Percentiles rank a stretch among this genome's conserved stretches.
These are phyloP conservation scores for Ogataea ganodermae DNA, from an alignment of 805 yeast genomes.

Conservation along the genomic window DNA sequence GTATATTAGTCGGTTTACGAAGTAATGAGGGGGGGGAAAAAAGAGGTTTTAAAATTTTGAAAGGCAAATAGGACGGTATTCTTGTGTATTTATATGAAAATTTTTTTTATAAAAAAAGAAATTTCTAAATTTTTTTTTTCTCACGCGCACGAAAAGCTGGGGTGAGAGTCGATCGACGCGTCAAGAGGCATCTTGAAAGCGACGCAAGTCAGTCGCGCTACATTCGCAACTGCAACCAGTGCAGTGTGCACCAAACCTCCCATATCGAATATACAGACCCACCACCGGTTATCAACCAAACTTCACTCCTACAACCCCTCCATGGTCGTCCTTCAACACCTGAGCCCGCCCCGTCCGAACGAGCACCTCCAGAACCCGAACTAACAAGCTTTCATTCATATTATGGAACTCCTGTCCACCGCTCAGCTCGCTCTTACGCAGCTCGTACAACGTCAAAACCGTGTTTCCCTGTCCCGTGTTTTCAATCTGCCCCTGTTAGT, in stretches of 20 bases:
- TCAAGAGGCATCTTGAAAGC: neutral
- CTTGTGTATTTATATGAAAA: neutral
- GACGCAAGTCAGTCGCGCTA: neutral
- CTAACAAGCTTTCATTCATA: conserved; percentile 58
- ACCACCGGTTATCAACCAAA: no score
- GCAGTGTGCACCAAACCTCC: no score
- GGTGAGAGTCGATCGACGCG: neutral
- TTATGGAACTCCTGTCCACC: conserved; percentile 59
- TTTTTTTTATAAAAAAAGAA: neutral
- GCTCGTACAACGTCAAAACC: conserved; percentile 80
- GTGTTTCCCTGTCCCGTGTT: conserved; percentile 75
- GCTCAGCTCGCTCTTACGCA: conserved; percentile 64
- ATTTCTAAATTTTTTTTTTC: neutral
- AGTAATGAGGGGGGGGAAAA: conserved; percentile 12
- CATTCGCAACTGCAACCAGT: conserved; percentile 9
- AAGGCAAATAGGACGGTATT: neutral
- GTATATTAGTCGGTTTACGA: conserved; percentile 8
- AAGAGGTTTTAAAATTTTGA: conserved; percentile 2
- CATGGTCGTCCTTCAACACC: conserved; percentile 59
- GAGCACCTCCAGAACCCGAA: conserved; percentile 55
- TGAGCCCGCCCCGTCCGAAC: conserved; percentile 74
- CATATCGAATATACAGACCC: no score
- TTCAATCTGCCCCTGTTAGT: conserved; percentile 45
- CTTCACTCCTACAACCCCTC: conserved; percentile 71
- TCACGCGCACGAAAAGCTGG: neutral